These are phyloP conservation scores for Fusarium sp. DNA, from an alignment of 2,329 filamentous ascomycete species.

Conservation along the genomic window DNA sequence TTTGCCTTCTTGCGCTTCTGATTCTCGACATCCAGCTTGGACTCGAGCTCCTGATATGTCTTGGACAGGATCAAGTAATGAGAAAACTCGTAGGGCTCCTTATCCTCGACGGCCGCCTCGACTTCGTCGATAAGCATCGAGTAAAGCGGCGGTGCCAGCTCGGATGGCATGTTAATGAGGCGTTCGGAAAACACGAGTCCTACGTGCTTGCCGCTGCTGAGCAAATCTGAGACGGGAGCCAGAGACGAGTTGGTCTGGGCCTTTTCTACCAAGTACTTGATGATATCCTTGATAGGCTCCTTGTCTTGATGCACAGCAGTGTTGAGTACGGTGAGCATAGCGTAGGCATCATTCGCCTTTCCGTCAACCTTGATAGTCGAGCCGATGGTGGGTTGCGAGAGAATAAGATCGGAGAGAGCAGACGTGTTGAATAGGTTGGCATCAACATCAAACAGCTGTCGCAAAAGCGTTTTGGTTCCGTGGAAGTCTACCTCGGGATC, in stretches of 20 bases:
- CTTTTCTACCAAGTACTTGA: conserved; percentile 74
- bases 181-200: conserved; percentile 92
- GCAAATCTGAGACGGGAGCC: conserved; percentile 65
- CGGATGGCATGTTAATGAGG: conserved; percentile 95
- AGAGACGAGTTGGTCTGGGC: conserved; percentile 66
- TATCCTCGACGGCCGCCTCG: conserved; percentile 85
- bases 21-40: conserved; percentile 75
- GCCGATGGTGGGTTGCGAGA: conserved; percentile 87
- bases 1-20: conserved; percentile 73
- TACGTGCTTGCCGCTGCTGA: conserved; percentile 68
- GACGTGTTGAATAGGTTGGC: conserved; percentile 87
- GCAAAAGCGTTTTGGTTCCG: conserved; percentile 87
- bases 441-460: conserved; percentile 93
- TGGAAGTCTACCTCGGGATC: conserved; percentile 92
- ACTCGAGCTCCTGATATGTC: conserved; percentile 90
- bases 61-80: conserved; percentile 94
- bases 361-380: conserved; percentile 98
- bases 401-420: conserved; percentile 83
- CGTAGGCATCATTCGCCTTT: conserved; percentile 91
- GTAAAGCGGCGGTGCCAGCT: conserved; percentile 94
- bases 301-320: conserved; percentile 81
- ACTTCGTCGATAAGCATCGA: conserved; percentile 94
- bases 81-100: conserved; percentile 91
- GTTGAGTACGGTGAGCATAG: conserved; percentile 90
- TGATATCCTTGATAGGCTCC: conserved; percentile 75